Conservation (phyloP, 2,329 filamentous ascomycete genomes). For the Diaporthe sp. region DNA sequence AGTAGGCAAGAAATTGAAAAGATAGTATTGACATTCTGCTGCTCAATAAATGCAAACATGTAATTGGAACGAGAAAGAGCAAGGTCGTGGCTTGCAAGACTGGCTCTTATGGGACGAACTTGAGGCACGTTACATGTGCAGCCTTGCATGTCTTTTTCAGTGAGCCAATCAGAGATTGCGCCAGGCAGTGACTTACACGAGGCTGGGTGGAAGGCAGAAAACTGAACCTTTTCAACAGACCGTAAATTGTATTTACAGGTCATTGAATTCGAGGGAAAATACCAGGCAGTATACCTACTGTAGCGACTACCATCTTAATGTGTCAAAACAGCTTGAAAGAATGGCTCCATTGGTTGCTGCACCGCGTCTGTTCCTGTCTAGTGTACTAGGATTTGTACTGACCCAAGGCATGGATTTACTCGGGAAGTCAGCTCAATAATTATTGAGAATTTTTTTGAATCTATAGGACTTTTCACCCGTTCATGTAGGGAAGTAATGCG, state of each 20-base stretch:
- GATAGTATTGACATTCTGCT: fast-evolving
- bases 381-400: not conserved
- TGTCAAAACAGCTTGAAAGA: not conserved
- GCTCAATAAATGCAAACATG: no score
- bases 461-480: not conserved
- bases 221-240: not conserved
- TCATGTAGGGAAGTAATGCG: no score
- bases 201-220: not conserved
- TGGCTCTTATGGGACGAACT: not conserved
- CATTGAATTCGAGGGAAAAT: not conserved
- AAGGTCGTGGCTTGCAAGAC: no score
- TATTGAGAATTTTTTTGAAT: no score
- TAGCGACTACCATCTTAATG: not conserved
- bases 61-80: not conserved
- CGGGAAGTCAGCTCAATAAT: not conserved
- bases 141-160: not conserved
- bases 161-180: conserved; percentile 2
- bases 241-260: not conserved
- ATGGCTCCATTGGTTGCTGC: not conserved
- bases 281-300: not conserved
- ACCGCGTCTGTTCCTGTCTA: no score
- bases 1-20: not conserved
- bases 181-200: not conserved
- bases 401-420: not conserved
- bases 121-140: not conserved